Base-by-base conservation (phyloP, 805 yeast species). In the Peterozyma toletana region DNA sequence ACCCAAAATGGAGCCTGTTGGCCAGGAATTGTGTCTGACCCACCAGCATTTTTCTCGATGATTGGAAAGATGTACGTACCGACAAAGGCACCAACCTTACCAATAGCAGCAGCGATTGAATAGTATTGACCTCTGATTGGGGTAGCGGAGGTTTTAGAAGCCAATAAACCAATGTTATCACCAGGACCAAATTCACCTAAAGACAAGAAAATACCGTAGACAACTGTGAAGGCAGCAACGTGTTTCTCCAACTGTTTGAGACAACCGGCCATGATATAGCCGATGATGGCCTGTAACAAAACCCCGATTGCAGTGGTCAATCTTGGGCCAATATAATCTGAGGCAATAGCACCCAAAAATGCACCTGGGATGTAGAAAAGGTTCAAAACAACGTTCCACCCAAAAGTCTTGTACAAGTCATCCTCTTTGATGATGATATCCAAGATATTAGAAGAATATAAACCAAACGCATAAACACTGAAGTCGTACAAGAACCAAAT, bases 131-230 rank as follows among this genome's bases (percentile, higher is more conserved):
- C 97, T 68, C 97, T 81, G 45, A 89, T 75, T 17, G 96, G 81
- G 9, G 96, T 82, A 38, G 96, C 84, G 39, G 82, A 75, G 6
- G 96, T 83, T 65, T 89, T 89, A 36, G 96, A 76, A 16, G 96
- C 95, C 49, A 90, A 70, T 44, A 86, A 66, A 53, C 97, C 97
- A 61, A 86, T 83, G 64, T 86, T 87, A 64, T 89, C 87, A 67
- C 97, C 98, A 11, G 95, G 90, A 30, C 96, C 95, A 63, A 90
- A 85, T 64, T 91, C 97, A 56, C 97, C 97, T 40, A 87, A 71
- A 6, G 96, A 72, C 60, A 79, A 68, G 63, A 88, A 91, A 51
- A 91, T 80, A 67, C 97, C 97, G 58, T 83, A 91, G 29, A 85
- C 83, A 37, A 88, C 93, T 40, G 81, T 85, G 54, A 90, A 87